A percentile compares a stretch with the other conserved stretches of the same genome.
Evolutionary conservation across 768 basidiomycete genomes (phyloP).

Genomic region (Fomitopsis serialis): DNA sequence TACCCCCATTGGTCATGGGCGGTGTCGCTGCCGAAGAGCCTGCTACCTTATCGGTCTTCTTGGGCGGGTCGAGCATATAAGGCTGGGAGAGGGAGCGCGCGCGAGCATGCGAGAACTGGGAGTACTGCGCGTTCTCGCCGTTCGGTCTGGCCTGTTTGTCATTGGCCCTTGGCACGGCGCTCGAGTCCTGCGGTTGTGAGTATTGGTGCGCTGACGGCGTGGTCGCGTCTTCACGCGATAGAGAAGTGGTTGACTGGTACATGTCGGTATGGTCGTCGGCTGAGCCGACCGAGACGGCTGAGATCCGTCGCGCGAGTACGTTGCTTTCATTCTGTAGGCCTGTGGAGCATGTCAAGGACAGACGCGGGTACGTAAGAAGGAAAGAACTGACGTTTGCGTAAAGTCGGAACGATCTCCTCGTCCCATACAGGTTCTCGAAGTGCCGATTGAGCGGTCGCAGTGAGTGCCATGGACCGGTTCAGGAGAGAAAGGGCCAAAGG

Average conservation of each 20-base stretch:
- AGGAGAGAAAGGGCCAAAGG: slow-evolving; percentile 13
- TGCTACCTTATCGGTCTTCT: slow-evolving; percentile 31
- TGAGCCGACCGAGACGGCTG: slow-evolving; percentile 63
- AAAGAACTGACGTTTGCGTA: slow-evolving; percentile 65
- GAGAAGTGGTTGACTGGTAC: slow-evolving; percentile 15
- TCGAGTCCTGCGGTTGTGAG: slow-evolving; percentile 26
- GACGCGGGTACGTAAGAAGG: slow-evolving; percentile 2
- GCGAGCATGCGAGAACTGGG: slow-evolving; percentile 34
- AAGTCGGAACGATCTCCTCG: slow-evolving; percentile 74
- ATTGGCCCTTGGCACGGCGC: slow-evolving; percentile 45
- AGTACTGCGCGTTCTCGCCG: slow-evolving; percentile 14
- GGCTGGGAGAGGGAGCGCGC: slow-evolving; percentile 65
- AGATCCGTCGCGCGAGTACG: slow-evolving; percentile 71
- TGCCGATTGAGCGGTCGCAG: slow-evolving; percentile 33
- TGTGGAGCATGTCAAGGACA: slow-evolving; percentile 25
- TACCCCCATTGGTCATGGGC: slow-evolving; percentile 34
- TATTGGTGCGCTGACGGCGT: slow-evolving; percentile 11
- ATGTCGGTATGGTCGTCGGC: slow-evolving; percentile 3
- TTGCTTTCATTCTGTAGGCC: slow-evolving; percentile 80
- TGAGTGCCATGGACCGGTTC: slow-evolving; percentile 33
- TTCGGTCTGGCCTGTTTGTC: slow-evolving; percentile 32
- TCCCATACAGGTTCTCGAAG: slow-evolving; percentile 60
- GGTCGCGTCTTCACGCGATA: slow-evolving; percentile 15
- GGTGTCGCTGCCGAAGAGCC: slow-evolving; percentile 13
- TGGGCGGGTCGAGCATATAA: slow-evolving; percentile 35